A percentile compares a stretch with the other conserved stretches of the same genome.
Evolutionary conservation across 208 protist genomes (phyloP).

Genomic region (Acanthamoeba polyphaga): DNA sequence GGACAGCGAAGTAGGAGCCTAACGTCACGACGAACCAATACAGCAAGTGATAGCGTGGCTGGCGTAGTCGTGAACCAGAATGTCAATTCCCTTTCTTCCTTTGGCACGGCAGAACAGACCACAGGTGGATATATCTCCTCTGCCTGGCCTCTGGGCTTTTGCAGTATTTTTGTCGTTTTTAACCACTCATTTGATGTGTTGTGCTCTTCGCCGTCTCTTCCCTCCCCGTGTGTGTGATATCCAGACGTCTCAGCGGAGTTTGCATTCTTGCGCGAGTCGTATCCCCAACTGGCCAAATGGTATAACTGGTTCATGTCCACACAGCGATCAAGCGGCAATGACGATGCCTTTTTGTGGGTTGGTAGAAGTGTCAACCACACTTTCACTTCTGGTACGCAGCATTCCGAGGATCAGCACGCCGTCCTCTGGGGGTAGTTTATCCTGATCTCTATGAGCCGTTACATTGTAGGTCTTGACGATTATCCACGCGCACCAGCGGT

Average conservation of each 20-base stretch:
- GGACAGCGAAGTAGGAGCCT: neutral
- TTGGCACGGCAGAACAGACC: neutral
- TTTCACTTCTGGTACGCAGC: constrained; percentile 86
- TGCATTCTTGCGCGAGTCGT: constrained; percentile 77
- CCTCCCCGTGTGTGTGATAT: too few relatives aligned
- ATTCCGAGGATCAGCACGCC: neutral
- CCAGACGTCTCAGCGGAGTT: constrained; percentile 28
- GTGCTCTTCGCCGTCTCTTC: neutral
- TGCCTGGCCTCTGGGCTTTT: too few relatives aligned
- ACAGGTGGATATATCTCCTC: neutral
- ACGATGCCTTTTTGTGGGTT: constrained; percentile 86
- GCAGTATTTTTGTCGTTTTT: neutral
- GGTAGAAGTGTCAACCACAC: constrained; percentile 89
- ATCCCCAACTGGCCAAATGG: constrained; percentile 77
- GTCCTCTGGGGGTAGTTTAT: neutral
- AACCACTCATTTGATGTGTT: neutral
- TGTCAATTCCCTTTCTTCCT: constrained; percentile 17
- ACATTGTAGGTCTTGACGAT: constrained; percentile 88
- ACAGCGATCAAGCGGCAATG: constrained; percentile 73
- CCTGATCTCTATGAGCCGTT: neutral
- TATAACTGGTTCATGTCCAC: constrained; percentile 85
- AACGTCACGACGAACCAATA: neutral
- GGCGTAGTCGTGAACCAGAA: neutral
- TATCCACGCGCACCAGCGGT: constrained; percentile 87
- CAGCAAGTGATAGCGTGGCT: neutral